Percentiles rank a stretch among this genome's conserved stretches.
phyloP scores from a whole-genome alignment of 1,139 yeast species.

The Suhomyces panamericanus region DNA sequence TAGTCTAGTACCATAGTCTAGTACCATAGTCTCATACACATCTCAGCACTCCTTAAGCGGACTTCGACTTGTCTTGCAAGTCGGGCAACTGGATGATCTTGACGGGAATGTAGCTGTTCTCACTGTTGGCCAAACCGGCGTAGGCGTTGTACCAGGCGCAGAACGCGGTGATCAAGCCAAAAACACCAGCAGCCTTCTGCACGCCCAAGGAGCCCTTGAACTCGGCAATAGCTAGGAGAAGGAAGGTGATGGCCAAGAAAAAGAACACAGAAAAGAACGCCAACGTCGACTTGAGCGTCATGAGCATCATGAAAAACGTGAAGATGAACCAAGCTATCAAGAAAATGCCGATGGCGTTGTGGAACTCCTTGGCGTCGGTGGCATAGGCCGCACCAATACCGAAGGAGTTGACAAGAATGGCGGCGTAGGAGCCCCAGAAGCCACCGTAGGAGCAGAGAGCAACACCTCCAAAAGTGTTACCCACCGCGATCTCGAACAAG shows the following conservation, averaged over 20 bases:
- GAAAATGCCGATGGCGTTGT: constrained; percentile 68
- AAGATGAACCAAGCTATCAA: constrained; percentile 79
- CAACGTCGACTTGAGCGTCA: constrained; percentile 78
- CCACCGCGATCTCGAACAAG: constrained; percentile 70
- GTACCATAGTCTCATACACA: too few relatives aligned
- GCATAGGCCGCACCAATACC: constrained; percentile 65
- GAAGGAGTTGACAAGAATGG: constrained; percentile 69
- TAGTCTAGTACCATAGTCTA: neutral
- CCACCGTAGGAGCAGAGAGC: constrained; percentile 84
- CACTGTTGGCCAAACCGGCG: constrained; percentile 80
- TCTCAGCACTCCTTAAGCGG: constrained; percentile 3
- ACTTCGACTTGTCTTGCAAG: constrained; percentile 27
- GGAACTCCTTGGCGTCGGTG: constrained; percentile 33
- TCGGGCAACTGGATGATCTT: constrained; percentile 51
- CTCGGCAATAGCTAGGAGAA: constrained; percentile 65
- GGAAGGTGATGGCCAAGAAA: constrained; percentile 63
- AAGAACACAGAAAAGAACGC: constrained; percentile 71
- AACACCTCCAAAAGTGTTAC: constrained; percentile 89
- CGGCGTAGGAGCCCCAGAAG: constrained; percentile 85
- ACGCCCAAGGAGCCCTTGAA: constrained; percentile 29
- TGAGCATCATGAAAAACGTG: constrained; percentile 62
- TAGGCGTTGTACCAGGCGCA: constrained; percentile 88
- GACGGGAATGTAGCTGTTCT: constrained; percentile 65
- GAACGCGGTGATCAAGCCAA: constrained; percentile 78
- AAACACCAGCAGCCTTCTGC: constrained; percentile 74